Conservation (phyloP, 345 rosid genomes). For the Citropsis articulata region DNA sequence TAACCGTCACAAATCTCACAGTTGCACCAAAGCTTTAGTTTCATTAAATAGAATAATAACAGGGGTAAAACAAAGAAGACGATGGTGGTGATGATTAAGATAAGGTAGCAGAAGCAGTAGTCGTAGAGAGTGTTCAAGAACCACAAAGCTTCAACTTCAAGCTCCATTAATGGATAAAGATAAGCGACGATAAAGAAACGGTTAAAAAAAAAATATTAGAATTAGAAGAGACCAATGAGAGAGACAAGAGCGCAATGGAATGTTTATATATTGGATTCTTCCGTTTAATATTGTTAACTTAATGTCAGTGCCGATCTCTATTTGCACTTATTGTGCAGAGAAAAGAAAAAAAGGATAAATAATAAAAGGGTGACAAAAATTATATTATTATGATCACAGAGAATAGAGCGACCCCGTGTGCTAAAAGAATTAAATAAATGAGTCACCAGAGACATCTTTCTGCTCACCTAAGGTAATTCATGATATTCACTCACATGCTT, state of each 20-base stretch:
- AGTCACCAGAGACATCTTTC: neutral
- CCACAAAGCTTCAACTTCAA: conserved; percentile 17
- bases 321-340: neutral
- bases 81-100: conserved; percentile 14
- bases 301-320: neutral
- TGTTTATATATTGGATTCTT: neutral
- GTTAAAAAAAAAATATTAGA: no score
- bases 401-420: neutral
- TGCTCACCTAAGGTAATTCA: neutral
- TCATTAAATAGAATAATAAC: conserved; percentile 3
- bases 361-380: neutral
- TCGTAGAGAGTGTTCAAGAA: conserved; percentile 13
- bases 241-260: neutral
- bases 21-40: conserved; percentile 52
- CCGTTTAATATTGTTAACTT: neutral
- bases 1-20: conserved; percentile 65
- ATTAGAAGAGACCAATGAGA: neutral
- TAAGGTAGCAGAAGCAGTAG: conserved; percentile 5
- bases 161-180: conserved; percentile 22
- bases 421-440: neutral
- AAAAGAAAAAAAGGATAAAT: neutral
- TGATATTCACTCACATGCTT: neutral
- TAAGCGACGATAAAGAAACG: no score
- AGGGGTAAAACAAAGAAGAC: conserved; percentile 17
- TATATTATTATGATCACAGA: neutral